Percentiles rank a stretch among this genome's conserved stretches.
Evolutionary conservation across 2,329 filamentous ascomycete genomes (phyloP).

Genomic region (Penicillium hordei): DNA sequence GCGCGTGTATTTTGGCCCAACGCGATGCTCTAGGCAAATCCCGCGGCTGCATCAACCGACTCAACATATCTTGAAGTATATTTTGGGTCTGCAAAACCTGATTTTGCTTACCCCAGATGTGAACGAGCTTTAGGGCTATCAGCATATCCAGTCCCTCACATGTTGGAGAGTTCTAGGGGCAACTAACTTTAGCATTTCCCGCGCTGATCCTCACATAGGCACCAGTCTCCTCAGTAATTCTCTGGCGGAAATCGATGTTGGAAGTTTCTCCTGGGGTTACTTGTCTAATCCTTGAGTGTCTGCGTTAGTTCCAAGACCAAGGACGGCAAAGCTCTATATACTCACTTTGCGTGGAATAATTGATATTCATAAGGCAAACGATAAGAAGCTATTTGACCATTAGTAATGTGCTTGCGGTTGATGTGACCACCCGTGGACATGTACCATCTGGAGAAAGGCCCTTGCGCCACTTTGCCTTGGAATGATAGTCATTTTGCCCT

Average conservation of each 20-base stretch:
- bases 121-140: background rate
- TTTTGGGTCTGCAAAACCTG: background rate
- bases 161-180: background rate
- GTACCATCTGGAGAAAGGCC: conserved; percentile 1
- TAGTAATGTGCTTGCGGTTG: background rate
- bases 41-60: background rate
- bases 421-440: background rate
- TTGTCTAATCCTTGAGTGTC: background rate
- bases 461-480: conserved; percentile 4
- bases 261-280: background rate
- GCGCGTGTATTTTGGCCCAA: conserved; percentile 1
- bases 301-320: background rate
- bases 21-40: background rate
- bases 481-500: background rate
- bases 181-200: background rate
- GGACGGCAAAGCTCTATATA: background rate
- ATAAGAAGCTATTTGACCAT: background rate
- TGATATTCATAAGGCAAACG: conserved; percentile 2
- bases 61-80: background rate
- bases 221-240: background rate
- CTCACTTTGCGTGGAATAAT: conserved; percentile 2
- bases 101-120: conserved; percentile 2
- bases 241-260: background rate
- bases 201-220: background rate
- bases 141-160: background rate